Evolutionary conservation across 179 eudicot genomes (phyloP).

Genomic region (Silene vulgaris): DNA sequence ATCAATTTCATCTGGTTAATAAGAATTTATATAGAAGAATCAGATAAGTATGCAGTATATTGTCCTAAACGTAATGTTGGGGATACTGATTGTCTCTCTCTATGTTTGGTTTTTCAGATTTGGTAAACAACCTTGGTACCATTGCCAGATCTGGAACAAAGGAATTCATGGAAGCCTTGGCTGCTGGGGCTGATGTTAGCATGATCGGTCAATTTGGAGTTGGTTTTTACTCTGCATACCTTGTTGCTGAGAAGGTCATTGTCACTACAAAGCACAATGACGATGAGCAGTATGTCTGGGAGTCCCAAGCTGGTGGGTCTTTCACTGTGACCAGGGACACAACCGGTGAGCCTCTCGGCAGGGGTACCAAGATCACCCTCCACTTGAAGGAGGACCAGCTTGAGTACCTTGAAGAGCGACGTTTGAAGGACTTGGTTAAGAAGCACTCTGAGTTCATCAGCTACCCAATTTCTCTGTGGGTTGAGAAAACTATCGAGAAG

Average conservation of each 20-base stretch:
- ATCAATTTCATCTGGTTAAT: too few species aligned
- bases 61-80: too few species aligned
- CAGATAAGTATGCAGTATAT: too few species aligned
- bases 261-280: constrained; percentile 69
- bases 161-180: constrained; percentile 50
- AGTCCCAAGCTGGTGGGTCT: constrained; percentile 71
- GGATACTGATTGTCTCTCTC: not conserved
- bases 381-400: constrained; percentile 63
- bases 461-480: constrained; percentile 78
- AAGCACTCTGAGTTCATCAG: constrained; percentile 65
- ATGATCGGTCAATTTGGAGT: constrained; percentile 57
- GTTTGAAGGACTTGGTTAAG: constrained; percentile 46
- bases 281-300: constrained; percentile 69
- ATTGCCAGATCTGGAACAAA: constrained; percentile 51
- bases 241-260: constrained; percentile 49
- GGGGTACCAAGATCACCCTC: constrained; percentile 64
- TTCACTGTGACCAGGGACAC: constrained; percentile 62
- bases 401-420: constrained; percentile 67
- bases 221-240: constrained; percentile 51
- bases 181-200: constrained; percentile 54
- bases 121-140: constrained; percentile 51
- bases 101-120: constrained; percentile 26
- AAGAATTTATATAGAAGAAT: too few species aligned
- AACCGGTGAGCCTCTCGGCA: constrained; percentile 50
- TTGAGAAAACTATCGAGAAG: constrained; percentile 82